phyloP scores from a whole-genome alignment of 768 basidiomycete species.

The Gyrodon lividus region DNA sequence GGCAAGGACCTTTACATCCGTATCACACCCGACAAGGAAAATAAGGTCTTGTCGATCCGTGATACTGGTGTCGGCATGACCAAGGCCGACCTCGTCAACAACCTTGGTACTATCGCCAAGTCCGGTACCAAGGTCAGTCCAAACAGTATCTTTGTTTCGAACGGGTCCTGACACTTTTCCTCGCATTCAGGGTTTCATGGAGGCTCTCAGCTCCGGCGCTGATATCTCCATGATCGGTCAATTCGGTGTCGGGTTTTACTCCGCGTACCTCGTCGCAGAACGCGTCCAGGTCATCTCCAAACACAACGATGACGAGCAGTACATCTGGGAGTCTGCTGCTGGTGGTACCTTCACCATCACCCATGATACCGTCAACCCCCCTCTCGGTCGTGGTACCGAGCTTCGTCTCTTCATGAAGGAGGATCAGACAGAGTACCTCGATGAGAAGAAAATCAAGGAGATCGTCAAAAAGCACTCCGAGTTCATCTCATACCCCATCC shows the following conservation, averaged over 20 bases:
- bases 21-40: slow-evolving; percentile 94
- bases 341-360: slow-evolving; percentile 99
- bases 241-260: slow-evolving; percentile 99
- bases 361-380: slow-evolving; percentile 82
- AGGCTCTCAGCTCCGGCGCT: slow-evolving; percentile 87
- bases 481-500: slow-evolving; percentile 99
- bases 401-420: slow-evolving; percentile 94
- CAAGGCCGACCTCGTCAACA: slow-evolving; percentile 99
- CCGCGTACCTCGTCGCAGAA: slow-evolving; percentile 98
- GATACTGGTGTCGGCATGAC: slow-evolving; percentile 99
- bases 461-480: slow-evolving; percentile 99
- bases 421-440: slow-evolving; percentile 97
- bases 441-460: slow-evolving; percentile 99
- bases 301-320: slow-evolving; percentile 99
- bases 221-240: slow-evolving; percentile 97
- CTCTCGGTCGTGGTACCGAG: slow-evolving; percentile 92
- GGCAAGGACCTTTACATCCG: slow-evolving; percentile 94
- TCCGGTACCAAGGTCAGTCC: slow-evolving; percentile 80
- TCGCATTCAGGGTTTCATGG: slow-evolving; percentile 90
- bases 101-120: slow-evolving; percentile 94
- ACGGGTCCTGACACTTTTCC: slow-evolving; percentile 7
- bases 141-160: background rate
- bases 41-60: slow-evolving; percentile 85
- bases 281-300: slow-evolving; percentile 98
- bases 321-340: slow-evolving; percentile 99